phyloP scores from a whole-genome alignment of 352 stramenopile species.

The Globisporangium ultimum region DNA sequence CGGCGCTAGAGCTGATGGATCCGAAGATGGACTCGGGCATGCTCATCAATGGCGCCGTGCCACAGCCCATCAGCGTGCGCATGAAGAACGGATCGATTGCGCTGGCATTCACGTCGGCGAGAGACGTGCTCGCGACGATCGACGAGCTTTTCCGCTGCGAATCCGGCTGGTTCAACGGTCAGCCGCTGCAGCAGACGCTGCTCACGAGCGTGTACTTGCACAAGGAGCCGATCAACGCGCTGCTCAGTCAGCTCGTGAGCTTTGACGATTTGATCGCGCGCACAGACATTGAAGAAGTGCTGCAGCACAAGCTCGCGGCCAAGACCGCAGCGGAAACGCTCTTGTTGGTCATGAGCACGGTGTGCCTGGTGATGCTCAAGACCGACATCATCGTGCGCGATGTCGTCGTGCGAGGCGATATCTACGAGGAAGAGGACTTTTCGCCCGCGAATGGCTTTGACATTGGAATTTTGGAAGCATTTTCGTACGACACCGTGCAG shows the following conservation, averaged over 20 bases:
- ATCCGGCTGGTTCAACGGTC: conserved; percentile 78
- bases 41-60: conserved; percentile 52
- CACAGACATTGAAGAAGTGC: conserved; percentile 23
- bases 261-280: conserved; percentile 18
- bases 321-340: conserved; percentile 48
- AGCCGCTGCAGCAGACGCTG: conserved; percentile 85
- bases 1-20: conserved; percentile 93
- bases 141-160: conserved; percentile 77
- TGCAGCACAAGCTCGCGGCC: conserved; percentile 26
- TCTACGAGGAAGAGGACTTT: conserved; percentile 97
- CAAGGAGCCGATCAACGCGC: conserved; percentile 60
- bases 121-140: conserved; percentile 71
- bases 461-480: conserved; percentile 38
- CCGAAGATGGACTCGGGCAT: conserved; percentile 93
- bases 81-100: conserved; percentile 33
- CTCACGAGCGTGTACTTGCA: conserved; percentile 90
- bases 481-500: conserved; percentile 35
- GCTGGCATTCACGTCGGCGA: conserved; percentile 61
- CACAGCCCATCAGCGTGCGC: conserved; percentile 51
- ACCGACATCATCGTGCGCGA: conserved; percentile 76
- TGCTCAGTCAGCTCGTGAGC: conserved; percentile 33
- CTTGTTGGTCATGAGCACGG: conserved; percentile 66
- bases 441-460: conserved; percentile 67
- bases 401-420: conserved; percentile 89
- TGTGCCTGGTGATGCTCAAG: conserved; percentile 68